phyloP scores from a whole-genome alignment of 371 early-diverging fungal genomes.

The Rhizomucor pusillus region DNA sequence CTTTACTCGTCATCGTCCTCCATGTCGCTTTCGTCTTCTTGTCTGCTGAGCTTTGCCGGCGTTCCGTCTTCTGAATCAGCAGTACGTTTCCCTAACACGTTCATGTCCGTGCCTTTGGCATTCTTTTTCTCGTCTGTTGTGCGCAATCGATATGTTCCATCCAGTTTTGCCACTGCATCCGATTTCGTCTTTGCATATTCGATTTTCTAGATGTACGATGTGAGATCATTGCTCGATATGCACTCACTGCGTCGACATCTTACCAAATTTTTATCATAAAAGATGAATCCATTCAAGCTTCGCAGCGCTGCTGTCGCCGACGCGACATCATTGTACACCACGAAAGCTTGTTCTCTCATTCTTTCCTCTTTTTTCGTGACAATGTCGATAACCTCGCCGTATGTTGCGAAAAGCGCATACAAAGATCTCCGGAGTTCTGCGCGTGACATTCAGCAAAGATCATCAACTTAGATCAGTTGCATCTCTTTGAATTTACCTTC shows the following conservation, averaged over 20 bases:
- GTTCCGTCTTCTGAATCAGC: constrained; percentile 20
- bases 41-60: constrained; percentile 18
- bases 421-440: constrained; percentile 68
- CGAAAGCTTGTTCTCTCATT: constrained; percentile 96
- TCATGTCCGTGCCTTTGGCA: constrained; percentile 4
- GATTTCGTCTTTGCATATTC: constrained; percentile 77
- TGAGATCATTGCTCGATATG: neutral
- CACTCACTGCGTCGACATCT: constrained; percentile 7
- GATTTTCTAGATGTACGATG: constrained; percentile 54
- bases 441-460: neutral
- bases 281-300: constrained; percentile 72
- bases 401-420: constrained; percentile 75
- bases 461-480: neutral
- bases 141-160: constrained; percentile 57
- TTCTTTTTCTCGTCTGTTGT: constrained; percentile 18
- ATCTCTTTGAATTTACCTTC: constrained; percentile 8
- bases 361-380: constrained; percentile 72
- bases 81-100: constrained; percentile 17
- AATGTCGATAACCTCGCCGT: constrained; percentile 89
- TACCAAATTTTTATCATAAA: constrained; percentile 79
- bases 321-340: constrained; percentile 79
- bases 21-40: constrained; percentile 23
- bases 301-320: constrained; percentile 75
- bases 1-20: constrained; percentile 19
- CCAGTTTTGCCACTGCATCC: constrained; percentile 69